Conservation (phyloP, 2,329 filamentous ascomycete genomes). For the Colletotrichum tanaceti region DNA sequence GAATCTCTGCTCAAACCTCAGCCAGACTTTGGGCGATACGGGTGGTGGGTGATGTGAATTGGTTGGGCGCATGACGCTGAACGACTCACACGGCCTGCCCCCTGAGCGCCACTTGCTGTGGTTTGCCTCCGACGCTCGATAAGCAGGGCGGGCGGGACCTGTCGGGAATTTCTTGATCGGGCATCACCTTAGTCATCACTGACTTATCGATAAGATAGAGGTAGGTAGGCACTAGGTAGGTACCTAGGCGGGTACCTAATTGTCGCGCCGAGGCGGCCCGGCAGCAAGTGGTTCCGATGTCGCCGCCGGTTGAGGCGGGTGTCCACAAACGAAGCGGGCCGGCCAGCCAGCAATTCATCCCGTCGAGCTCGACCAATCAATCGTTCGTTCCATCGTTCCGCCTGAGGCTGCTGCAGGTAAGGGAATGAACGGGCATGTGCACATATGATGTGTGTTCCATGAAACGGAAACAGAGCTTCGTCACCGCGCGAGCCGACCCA, state of each 20-base stretch:
- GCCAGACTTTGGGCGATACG: background rate
- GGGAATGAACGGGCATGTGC: background rate
- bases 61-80: conserved; percentile 12
- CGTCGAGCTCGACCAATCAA: background rate
- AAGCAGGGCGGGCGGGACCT: conserved; percentile 14
- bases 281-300: conserved; percentile 24
- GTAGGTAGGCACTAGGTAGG: too few species aligned
- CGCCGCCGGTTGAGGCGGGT: conserved; percentile 20
- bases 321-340: conserved; percentile 5
- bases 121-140: conserved; percentile 8
- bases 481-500: background rate
- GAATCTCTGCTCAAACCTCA: background rate
- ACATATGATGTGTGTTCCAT: background rate
- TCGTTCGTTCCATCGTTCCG: background rate
- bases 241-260: too few species aligned
- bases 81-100: conserved; percentile 27
- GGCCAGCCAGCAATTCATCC: conserved; percentile 15
- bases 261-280: conserved; percentile 33
- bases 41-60: conserved; percentile 2
- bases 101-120: conserved; percentile 28
- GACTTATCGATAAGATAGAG: conserved; percentile 35
- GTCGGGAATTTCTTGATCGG: conserved; percentile 6
- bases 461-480: background rate
- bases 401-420: background rate
- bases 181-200: background rate